These are phyloP conservation scores for Cucurbita moschata DNA, from an alignment of 306 rosid species.

Conservation along the genomic window DNA sequence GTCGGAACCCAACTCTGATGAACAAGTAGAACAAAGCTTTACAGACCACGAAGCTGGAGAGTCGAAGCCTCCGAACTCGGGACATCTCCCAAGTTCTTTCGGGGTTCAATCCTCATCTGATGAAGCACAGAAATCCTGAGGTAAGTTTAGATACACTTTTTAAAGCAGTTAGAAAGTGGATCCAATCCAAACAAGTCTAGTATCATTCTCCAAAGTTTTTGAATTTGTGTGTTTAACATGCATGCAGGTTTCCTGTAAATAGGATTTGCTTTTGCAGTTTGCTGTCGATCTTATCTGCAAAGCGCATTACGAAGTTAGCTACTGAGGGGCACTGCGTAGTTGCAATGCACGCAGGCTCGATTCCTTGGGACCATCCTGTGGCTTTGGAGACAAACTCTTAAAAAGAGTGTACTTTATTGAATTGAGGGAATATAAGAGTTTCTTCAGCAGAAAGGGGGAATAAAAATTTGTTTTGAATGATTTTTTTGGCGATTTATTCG, in stretches of 20 bases:
- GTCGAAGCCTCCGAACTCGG: slow-evolving; percentile 21
- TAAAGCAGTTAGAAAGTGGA: no score
- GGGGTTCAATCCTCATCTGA: slow-evolving; percentile 27
- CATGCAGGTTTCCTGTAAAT: slow-evolving; percentile 9
- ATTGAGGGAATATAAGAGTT: neutral
- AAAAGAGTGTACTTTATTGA: neutral
- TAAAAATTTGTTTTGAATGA: neutral
- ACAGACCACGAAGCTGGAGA: slow-evolving; percentile 27
- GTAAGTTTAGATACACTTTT: neutral
- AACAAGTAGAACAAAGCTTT: slow-evolving; percentile 31
- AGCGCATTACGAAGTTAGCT: neutral
- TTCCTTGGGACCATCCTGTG: neutral
- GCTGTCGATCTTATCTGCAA: neutral
- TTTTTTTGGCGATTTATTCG: neutral
- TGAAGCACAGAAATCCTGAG: slow-evolving; percentile 24
- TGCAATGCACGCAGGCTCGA: neutral
- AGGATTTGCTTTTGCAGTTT: neutral
- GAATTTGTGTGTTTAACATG: neutral
- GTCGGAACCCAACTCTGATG: slow-evolving; percentile 30
- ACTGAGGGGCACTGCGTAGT: neutral
- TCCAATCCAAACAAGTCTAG: no score
- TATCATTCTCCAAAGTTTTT: neutral
- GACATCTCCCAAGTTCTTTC: slow-evolving; percentile 24
- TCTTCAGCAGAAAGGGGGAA: neutral
- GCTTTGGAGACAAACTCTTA: neutral